Base-by-base conservation (phyloP, 805 yeast species). In the Saturnispora mendoncae region DNA sequence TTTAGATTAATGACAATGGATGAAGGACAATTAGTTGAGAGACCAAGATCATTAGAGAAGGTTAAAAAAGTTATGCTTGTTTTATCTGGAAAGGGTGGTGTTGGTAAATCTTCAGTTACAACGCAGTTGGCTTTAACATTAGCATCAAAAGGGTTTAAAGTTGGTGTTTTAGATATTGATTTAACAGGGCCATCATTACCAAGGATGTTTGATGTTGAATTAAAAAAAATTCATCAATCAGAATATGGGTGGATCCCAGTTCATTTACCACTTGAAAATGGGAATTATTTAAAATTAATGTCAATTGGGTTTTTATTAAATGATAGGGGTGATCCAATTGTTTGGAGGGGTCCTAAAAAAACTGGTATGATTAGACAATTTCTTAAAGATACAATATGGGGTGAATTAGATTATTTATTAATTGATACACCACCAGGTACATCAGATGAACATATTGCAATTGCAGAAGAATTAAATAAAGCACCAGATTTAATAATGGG, bases 361-460 rank as follows among this genome's bases (percentile, higher is more conserved):
- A 88, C 97, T 0, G 96, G 97, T 12, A 92, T 92, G 97, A 84
- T 92, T 28, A 74, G 88, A 46, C 99, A 92, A 63, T 90, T 92
- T 56, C 67, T 94, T 32, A 74, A 76, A 46, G 97, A 92, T 57
- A 95, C 90, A 2, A 74, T 75, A 23, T 92, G 99, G 99, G 95
- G 86, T 0, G 65, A 72, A 21, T 76, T 85, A 42, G 77, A 80
- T 52, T 90, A 84, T 56, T 62, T 90, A 42, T 63, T 92, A 25
- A 87, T 92, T 5, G 99, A 92, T 58, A 92, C 99, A 0, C 99
- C 99, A 1, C 99, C 99, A 0, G 99, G 99, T 0, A 92, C 99
- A 0, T 83, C 95, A 0, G 99, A 92, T 61, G 99, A 92, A 58
- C 99, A 92, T 58, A 92, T 92, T 29, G 87, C 96, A 4, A 82